Conservation (phyloP, 169 alveolate genomes). For the Cryptosporidium tyzzeri region DNA sequence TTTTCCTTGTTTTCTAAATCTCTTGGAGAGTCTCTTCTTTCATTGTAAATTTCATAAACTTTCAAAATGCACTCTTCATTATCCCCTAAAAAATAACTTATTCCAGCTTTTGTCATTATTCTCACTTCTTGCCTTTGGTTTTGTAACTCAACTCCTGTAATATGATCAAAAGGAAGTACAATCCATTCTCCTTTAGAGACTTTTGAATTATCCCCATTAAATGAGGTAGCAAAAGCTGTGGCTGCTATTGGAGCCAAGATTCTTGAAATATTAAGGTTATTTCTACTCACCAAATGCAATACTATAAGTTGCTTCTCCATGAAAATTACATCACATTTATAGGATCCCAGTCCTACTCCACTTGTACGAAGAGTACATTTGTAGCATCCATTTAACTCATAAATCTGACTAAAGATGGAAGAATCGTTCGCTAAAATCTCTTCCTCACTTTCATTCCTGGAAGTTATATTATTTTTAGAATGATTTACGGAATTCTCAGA, state of each 20-base stretch:
- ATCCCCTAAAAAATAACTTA: constrained; percentile 23
- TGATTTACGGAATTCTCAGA: constrained; percentile 7
- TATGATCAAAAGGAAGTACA: constrained; percentile 54
- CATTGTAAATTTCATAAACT: constrained; percentile 3
- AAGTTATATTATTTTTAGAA: not conserved
- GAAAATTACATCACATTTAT: constrained; percentile 42
- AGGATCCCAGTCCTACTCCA: constrained; percentile 39
- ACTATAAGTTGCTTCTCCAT: constrained; percentile 59
- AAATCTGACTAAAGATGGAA: constrained; percentile 35
- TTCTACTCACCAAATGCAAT: constrained; percentile 40
- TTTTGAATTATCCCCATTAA: not conserved
- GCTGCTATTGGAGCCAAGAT: constrained; percentile 70
- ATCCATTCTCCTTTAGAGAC: constrained; percentile 69
- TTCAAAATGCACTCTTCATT: constrained; percentile 43
- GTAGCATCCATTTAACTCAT: constrained; percentile 58
- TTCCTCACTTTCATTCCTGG: not conserved
- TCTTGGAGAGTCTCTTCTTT: not conserved
- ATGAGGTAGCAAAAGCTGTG: constrained; percentile 63
- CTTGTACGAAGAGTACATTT: constrained; percentile 19
- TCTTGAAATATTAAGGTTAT: constrained; percentile 20
- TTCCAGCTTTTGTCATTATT: constrained; percentile 41
- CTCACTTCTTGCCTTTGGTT: not conserved
- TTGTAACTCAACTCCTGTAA: not conserved
- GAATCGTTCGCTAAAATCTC: not conserved
- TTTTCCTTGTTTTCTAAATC: not conserved